phyloP scores from a whole-genome alignment of 345 rosid species.

The Citrus glauca region DNA sequence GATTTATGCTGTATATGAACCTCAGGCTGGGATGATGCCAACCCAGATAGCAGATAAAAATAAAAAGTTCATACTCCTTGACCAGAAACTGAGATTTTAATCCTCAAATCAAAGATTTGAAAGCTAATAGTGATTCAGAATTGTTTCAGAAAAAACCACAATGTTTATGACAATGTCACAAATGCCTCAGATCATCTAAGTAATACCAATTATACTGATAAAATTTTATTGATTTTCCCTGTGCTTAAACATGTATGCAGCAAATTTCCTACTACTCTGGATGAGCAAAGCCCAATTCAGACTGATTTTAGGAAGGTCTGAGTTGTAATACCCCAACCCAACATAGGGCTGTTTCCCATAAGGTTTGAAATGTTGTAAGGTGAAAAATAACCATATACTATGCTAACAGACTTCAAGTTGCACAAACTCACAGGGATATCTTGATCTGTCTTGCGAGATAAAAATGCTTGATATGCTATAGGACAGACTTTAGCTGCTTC shows the following conservation, averaged over 20 bases:
- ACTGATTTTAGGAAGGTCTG: neutral
- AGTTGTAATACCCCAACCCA: neutral
- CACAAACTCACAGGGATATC: conserved; percentile 66
- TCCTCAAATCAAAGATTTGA: neutral
- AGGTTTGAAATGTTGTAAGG: neutral
- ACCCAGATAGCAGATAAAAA: neutral
- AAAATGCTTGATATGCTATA: conserved; percentile 56
- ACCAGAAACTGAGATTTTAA: neutral
- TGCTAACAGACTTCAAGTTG: neutral
- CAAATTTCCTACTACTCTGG: neutral
- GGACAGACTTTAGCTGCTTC: conserved; percentile 52
- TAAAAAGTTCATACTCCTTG: neutral
- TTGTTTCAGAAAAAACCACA: neutral
- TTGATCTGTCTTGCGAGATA: conserved; percentile 48
- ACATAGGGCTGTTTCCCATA: neutral
- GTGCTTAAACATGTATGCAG: neutral
- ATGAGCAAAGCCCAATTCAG: neutral
- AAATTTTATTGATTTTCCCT: neutral
- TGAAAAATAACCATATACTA: neutral
- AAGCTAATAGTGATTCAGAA: neutral
- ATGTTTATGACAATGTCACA: neutral
- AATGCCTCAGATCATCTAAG: neutral
- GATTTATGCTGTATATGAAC: neutral
- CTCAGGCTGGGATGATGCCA: neutral
- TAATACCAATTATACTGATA: neutral